Percentiles rank a stretch among this genome's conserved stretches.
Evolutionary conservation across 2,329 filamentous ascomycete species (phyloP).

Genomic region (Epichloe uncinata): DNA sequence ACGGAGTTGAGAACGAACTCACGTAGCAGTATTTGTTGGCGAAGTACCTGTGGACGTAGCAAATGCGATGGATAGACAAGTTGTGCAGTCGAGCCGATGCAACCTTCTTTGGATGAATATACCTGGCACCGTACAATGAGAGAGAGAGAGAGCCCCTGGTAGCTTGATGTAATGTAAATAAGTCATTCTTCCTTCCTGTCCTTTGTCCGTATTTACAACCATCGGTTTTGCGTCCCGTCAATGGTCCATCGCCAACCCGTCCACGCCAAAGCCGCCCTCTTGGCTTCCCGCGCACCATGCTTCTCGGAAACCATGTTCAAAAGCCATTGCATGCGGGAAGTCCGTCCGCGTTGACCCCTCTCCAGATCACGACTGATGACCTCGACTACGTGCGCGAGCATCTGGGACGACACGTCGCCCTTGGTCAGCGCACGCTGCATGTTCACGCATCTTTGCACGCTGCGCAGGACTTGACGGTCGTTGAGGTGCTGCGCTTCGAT

Average conservation of each 20-base stretch:
- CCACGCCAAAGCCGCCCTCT: slow-evolving; percentile 7
- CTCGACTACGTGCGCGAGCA: slow-evolving; percentile 15
- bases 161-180: too few relatives aligned
- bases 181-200: too few relatives aligned
- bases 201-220: not conserved
- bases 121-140: too few relatives aligned
- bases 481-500: slow-evolving; percentile 15
- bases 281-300: slow-evolving; percentile 11
- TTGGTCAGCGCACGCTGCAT: slow-evolving; percentile 13
- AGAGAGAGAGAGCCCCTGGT: too few relatives aligned
- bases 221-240: not conserved
- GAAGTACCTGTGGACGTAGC: too few relatives aligned
- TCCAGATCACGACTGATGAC: slow-evolving; percentile 21
- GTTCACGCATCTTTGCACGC: slow-evolving; percentile 15
- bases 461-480: slow-evolving; percentile 18
- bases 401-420: slow-evolving; percentile 12
- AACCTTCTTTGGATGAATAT: too few relatives aligned
- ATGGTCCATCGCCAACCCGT: slow-evolving; percentile 14
- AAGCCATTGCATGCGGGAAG: slow-evolving; percentile 18
- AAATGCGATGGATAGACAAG: not conserved
- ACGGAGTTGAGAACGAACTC: too few relatives aligned
- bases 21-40: too few relatives aligned
- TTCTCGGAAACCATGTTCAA: slow-evolving; percentile 13
- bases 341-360: slow-evolving; percentile 19
- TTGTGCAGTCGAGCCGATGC: too few relatives aligned